Evolutionary conservation across 495 filamentous ascomycete genomes (phyloP), one percentile per base, ranked within the genome.

Genomic region (Melanomma pulvis-pyrius): DNA sequence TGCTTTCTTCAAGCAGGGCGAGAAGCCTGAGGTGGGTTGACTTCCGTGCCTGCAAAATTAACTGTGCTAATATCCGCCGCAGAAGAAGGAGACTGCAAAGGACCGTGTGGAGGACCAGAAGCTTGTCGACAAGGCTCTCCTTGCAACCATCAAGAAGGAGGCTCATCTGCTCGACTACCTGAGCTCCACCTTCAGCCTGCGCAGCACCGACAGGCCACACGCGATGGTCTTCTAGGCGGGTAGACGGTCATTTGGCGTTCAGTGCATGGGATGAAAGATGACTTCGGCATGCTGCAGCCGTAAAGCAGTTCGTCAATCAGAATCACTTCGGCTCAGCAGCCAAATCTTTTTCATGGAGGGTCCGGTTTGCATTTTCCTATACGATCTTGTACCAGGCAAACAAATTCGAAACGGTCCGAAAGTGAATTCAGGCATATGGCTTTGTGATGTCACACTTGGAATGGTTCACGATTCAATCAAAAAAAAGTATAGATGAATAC

Each of bases 171-270:
- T 86, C 76, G 89, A 87, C 78, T 98, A 98, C 84, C 90, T 99
- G 66, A 86, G 86, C 75, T 89, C 87, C 79, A 89, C 86, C 73
- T 99, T 98, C 88, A 93, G 89, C 86, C 88, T 98, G 78, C 88
- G 92, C 79, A 97, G 92, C 85, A 93, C 94, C 77, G 94, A 98
- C 84, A 90, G 91, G 86, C 94, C 96, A 80, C 94, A 98, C 80
- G 89, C 92, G 85, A 98, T 98, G 79, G 74, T 74, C 41, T 79
- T 79, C 66, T 80, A 79, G 65, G 73, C 50, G 50, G 32, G 39
- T 49, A 30, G 39, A 47, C n/a, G 50, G 63, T 28, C 39, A 29
- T 51, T 51, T 60, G 69, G 64, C 65, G 65, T 68, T 71, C 51
- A 55, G 63, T 66, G 63, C 51, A 67, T 63, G 62, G 65, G 65